Percentiles rank a stretch among this genome's conserved stretches.
Conservation (phyloP, 2,329 filamentous ascomycete genomes). For the Sarocladium strictum region DNA sequence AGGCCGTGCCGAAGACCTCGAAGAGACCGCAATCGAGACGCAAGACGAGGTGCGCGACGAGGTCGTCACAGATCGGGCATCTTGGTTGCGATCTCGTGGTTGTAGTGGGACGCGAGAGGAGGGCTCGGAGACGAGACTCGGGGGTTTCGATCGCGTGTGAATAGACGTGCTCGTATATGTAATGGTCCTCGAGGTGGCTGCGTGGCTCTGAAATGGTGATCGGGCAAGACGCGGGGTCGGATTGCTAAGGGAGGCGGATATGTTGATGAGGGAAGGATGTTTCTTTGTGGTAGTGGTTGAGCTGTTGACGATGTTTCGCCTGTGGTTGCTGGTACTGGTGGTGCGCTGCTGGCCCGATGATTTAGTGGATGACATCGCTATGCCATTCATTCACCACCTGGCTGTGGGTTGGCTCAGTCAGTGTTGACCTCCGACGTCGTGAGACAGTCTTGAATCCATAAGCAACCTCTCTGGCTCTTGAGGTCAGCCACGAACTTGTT, state of each 20-base stretch:
- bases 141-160: background rate
- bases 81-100: slow-evolving; percentile 15
- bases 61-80: slow-evolving; percentile 25
- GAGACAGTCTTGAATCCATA: background rate
- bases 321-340: slow-evolving; percentile 2
- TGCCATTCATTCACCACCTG: background rate
- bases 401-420: background rate
- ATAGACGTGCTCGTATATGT: background rate
- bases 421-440: background rate
- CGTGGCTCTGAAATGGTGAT: background rate
- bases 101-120: slow-evolving; percentile 15
- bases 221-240: background rate
- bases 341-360: slow-evolving; percentile 5
- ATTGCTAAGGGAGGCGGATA: background rate
- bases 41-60: slow-evolving; percentile 17
- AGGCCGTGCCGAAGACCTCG: background rate
- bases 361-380: slow-evolving; percentile 7
- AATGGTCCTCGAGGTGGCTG: background rate
- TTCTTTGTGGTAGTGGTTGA: slow-evolving; percentile 1
- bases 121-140: background rate
- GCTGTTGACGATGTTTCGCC: slow-evolving; percentile 9
- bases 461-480: background rate
- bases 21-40: background rate
- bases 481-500: background rate
- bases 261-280: slow-evolving; percentile 6